phyloP scores from a whole-genome alignment of 139 green algal species.

The Helicosporidium sp. region DNA sequence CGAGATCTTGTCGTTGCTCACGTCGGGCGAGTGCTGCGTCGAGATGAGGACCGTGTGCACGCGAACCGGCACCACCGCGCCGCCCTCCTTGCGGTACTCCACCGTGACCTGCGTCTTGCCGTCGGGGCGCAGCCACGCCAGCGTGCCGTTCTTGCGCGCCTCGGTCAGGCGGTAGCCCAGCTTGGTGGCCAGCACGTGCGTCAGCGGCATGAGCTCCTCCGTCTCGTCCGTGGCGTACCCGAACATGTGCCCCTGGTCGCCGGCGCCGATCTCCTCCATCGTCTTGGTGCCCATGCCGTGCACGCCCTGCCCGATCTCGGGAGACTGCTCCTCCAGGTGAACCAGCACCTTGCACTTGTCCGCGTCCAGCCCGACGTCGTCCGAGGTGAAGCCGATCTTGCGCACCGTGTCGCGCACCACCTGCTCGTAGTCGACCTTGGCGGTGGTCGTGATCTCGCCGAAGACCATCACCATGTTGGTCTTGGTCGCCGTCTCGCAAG shows the following conservation, averaged over 20 bases:
- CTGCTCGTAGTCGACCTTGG: constrained; percentile 97
- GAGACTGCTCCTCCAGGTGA: constrained; percentile 94
- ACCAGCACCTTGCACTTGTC: constrained; percentile 98
- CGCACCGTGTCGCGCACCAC: constrained; percentile 45
- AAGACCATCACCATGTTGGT: constrained; percentile 99
- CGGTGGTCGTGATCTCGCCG: constrained; percentile 97
- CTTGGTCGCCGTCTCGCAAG: constrained; percentile 97
- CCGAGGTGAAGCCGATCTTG: constrained; percentile 85
- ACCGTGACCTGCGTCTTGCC: constrained; percentile 99
- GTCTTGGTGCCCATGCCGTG: constrained; percentile 98
- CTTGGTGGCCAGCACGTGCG: constrained; percentile 90
- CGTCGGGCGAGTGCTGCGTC: constrained; percentile 80
- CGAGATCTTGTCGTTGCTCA: constrained; percentile 92
- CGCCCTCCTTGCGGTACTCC: constrained; percentile 87
- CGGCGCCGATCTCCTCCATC: constrained; percentile 90
- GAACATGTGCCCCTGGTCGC: constrained; percentile 99
- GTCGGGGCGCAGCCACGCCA: constrained; percentile 87
- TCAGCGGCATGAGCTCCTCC: constrained; percentile 94
- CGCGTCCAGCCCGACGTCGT: constrained; percentile 80
- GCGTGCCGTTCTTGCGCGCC: constrained; percentile 67
- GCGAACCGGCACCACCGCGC: constrained; percentile 70
- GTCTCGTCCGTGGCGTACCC: constrained; percentile 98
- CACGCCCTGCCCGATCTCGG: constrained; percentile 95
- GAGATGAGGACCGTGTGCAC: constrained; percentile 99
- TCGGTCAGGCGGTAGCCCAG: constrained; percentile 71